Percentiles rank a stretch among this genome's conserved stretches.
phyloP scores from a whole-genome alignment of 1,284 basidiomycete genomes.

The Microbotryum violaceum region DNA sequence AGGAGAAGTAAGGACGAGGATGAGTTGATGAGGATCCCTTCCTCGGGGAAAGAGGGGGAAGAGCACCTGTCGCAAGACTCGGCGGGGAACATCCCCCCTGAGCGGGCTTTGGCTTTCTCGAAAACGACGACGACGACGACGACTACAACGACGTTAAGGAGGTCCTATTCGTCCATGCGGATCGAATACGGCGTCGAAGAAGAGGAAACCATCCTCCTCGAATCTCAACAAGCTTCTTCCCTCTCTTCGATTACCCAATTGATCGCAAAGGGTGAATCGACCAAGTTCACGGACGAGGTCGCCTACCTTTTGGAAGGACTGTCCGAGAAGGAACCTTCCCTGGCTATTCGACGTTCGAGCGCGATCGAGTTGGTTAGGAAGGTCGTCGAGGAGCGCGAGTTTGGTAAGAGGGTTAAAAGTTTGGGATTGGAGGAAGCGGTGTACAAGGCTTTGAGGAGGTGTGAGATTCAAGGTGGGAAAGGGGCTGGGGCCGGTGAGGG shows the following conservation, averaged over 20 bases:
- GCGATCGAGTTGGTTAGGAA: slow-evolving; percentile 23
- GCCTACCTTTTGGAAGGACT: slow-evolving; percentile 23
- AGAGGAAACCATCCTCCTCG: too few relatives aligned
- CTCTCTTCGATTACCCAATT: slow-evolving; percentile 4
- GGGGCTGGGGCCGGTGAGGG: background rate
- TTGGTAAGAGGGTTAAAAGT: slow-evolving; percentile 20
- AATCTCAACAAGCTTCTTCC: too few relatives aligned
- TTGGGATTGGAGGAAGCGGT: slow-evolving; percentile 20
- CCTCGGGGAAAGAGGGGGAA: too few relatives aligned
- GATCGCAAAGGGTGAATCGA: slow-evolving; percentile 22
- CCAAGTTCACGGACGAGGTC: slow-evolving; percentile 24
- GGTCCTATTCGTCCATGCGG: too few relatives aligned
- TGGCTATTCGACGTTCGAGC: slow-evolving; percentile 14
- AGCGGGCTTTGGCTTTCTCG: too few relatives aligned
- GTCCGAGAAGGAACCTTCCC: background rate
- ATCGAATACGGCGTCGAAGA: too few relatives aligned
- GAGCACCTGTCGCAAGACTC: too few relatives aligned
- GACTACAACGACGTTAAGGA: too few relatives aligned
- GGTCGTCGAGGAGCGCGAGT: slow-evolving; percentile 15
- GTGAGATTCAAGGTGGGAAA: background rate
- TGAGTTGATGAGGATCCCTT: too few relatives aligned
- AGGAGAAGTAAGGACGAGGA: too few relatives aligned
- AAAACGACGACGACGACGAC: too few relatives aligned
- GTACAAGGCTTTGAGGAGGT: slow-evolving; percentile 5
- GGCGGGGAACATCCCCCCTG: too few relatives aligned